Evolutionary conservation across 257 asterid species (phyloP), one percentile per base, ranked within the genome.

Genomic region (Nicotiana benthamiana): DNA sequence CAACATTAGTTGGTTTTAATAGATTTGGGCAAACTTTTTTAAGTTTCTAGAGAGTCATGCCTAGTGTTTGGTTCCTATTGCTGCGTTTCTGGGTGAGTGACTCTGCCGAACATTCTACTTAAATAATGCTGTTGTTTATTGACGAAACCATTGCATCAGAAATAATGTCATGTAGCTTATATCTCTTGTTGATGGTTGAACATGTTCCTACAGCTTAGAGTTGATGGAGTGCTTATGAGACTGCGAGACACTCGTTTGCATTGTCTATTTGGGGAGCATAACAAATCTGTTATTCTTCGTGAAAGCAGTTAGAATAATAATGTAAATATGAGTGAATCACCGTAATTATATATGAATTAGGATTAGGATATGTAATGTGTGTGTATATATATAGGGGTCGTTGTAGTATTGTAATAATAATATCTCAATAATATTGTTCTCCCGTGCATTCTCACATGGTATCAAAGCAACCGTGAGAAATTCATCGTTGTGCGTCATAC

Each of bases 151-250:
- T 70, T 70, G 77, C 77, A 70, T 70, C 77, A 70, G 59, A 70
- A 46, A 46, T 70, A 70, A 20, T 43, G 22, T 70, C 46, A 43
- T 70, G 77, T 48, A 48, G 10, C 53, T 48, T 48, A 48, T 12
- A 48, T 6, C 77, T 43, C 24, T 70, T 2, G 43, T 70, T 22
- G 34, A 70, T 70, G 53, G 36, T 43, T 70, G 59, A 36, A 70
- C 36, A 70, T 70, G 77, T 46, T 46, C 77, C 36, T 75, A 52
- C 91, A 96, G 97, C 98, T 96, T 81, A 94, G 99, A 89, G 98
- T 96, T 79, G 99, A 96, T 83, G 99, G 99, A 80, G 98, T 87
- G 88, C 96, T 94, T 57, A 88, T 96, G 97, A 92, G 99, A 89
- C 83, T 94, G 90, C 90, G 99, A 87, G 99, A 94, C 84, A 92